phyloP scores from a whole-genome alignment of 73 alveolate species.

The Blepharisma japonicum region DNA sequence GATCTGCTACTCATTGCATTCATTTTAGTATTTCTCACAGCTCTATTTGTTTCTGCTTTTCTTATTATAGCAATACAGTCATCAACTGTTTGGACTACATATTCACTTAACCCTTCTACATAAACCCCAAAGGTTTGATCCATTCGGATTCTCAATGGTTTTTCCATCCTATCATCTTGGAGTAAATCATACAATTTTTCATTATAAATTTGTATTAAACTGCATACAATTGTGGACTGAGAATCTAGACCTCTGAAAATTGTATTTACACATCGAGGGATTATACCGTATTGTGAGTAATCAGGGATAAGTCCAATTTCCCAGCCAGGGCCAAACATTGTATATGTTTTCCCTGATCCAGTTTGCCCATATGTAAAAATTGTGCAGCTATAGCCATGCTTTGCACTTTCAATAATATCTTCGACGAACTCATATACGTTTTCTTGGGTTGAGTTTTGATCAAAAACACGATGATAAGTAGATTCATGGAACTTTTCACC shows the following conservation, averaged over 20 bases:
- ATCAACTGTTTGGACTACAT: constrained; percentile 52
- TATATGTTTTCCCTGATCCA: constrained; percentile 74
- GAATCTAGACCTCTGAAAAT: not conserved
- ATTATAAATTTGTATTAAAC: constrained; percentile 55
- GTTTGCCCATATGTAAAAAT: constrained; percentile 93
- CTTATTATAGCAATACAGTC: constrained; percentile 68
- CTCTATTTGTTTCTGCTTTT: constrained; percentile 70
- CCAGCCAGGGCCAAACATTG: constrained; percentile 62
- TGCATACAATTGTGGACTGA: constrained; percentile 40
- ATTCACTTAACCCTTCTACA: constrained; percentile 73
- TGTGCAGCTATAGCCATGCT: not conserved
- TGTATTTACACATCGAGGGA: constrained; percentile 23
- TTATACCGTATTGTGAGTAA: not conserved
- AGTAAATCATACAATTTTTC: constrained; percentile 57
- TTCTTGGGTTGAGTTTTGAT: constrained; percentile 8
- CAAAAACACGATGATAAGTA: not conserved
- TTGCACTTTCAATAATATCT: not conserved
- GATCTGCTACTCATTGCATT: constrained; percentile 63
- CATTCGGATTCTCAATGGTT: constrained; percentile 73
- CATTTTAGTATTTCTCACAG: constrained; percentile 64
- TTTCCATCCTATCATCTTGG: not conserved
- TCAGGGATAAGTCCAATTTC: constrained; percentile 12
- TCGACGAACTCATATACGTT: not conserved
- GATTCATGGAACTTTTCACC: constrained; percentile 2
- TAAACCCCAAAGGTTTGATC: constrained; percentile 65